Evolutionary conservation across 306 rosid species (phyloP).

Genomic region (Carpinus viminea): DNA sequence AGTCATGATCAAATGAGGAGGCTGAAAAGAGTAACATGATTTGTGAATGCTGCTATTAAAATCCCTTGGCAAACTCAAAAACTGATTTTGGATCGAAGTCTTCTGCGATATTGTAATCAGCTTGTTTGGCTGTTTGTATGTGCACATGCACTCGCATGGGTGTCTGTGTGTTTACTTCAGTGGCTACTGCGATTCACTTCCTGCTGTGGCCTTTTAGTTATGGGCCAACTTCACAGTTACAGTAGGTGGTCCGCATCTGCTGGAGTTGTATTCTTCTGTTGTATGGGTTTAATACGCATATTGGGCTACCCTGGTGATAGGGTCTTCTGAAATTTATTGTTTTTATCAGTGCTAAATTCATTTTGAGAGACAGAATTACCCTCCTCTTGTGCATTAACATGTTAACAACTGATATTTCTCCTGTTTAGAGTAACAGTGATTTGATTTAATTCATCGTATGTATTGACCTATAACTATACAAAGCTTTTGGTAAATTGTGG

Average conservation of each 20-base stretch:
- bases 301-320: neutral
- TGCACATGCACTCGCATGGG: neutral
- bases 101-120: neutral
- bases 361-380: conserved; percentile 4
- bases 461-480: neutral
- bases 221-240: neutral
- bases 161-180: neutral
- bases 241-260: neutral
- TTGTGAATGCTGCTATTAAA: neutral
- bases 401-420: conserved; percentile 20
- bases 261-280: neutral
- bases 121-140: neutral
- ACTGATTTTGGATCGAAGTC: neutral
- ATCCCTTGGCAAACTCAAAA: neutral
- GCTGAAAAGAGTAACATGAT: neutral
- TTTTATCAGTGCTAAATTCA: neutral
- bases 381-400: conserved; percentile 3
- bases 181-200: neutral
- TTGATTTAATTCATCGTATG: conserved; percentile 7
- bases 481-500: conserved; percentile 10
- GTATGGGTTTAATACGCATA: neutral
- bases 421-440: conserved; percentile 11
- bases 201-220: neutral
- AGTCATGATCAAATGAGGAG: neutral
- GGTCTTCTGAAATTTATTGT: neutral